phyloP scores from a whole-genome alignment of 2,329 filamentous ascomycete species.

The Fusarium begoniae region DNA sequence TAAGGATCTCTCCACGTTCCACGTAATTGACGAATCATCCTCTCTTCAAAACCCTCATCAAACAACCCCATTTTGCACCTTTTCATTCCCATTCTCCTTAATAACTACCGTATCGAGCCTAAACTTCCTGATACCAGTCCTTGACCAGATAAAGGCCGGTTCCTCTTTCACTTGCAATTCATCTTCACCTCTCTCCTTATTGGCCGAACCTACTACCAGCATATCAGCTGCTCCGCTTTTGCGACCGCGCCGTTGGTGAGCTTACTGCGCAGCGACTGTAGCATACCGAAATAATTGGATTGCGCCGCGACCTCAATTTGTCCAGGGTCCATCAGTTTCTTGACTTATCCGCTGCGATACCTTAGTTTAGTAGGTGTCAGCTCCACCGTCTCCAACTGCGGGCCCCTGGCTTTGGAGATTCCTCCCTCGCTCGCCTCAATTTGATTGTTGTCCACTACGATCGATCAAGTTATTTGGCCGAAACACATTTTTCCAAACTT shows the following conservation, averaged over 20 bases:
- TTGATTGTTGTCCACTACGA: conserved; percentile 16
- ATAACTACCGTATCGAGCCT: conserved; percentile 6
- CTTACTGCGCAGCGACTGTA: conserved; percentile 25
- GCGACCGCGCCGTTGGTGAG: conserved; percentile 24
- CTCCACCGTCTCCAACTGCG: conserved; percentile 39
- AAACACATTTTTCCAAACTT: conserved; percentile 10
- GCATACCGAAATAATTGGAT: conserved; percentile 27
- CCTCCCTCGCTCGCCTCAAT: conserved; percentile 29
- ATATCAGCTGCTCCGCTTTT: conserved; percentile 35
- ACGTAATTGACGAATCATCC: conserved; percentile 22
- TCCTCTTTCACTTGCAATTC: neutral
- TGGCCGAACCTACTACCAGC: conserved; percentile 7
- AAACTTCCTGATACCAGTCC: conserved; percentile 1
- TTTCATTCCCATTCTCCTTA: neutral
- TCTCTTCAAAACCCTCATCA: neutral
- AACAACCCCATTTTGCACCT: conserved; percentile 5
- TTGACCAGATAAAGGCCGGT: conserved; percentile 22
- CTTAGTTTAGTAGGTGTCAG: neutral
- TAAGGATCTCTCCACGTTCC: conserved; percentile 32
- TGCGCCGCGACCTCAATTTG: conserved; percentile 25
- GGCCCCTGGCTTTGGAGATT: conserved; percentile 36
- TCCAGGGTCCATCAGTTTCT: conserved; percentile 30
- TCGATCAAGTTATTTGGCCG: conserved; percentile 21
- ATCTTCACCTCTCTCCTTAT: conserved; percentile 17
- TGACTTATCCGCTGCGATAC: conserved; percentile 8